Percentiles rank a stretch among this genome's conserved stretches.
Conservation (phyloP, 495 filamentous ascomycete genomes). For the Neurospora tetrasperma region DNA sequence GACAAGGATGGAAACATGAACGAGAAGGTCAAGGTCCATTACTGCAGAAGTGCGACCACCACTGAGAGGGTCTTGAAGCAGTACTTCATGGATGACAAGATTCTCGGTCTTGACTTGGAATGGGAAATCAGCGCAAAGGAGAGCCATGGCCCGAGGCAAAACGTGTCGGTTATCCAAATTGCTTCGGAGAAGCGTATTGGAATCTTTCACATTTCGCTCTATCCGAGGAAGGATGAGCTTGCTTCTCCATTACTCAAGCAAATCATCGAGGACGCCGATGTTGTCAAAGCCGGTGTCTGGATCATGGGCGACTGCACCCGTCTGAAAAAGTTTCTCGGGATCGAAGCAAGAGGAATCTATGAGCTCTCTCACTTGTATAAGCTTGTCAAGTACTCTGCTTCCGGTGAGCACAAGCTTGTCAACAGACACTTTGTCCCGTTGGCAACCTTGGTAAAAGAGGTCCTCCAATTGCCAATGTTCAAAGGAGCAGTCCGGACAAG, state of each 20-base stretch:
- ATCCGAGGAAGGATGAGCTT: slow-evolving; percentile 44
- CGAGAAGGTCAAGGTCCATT: slow-evolving; percentile 54
- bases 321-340: slow-evolving; percentile 51
- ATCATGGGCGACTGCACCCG: slow-evolving; percentile 66
- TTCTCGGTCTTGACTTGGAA: slow-evolving; percentile 82
- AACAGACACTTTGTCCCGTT: slow-evolving; percentile 59
- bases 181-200: slow-evolving; percentile 70
- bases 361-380: slow-evolving; percentile 76
- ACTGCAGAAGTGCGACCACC: slow-evolving; percentile 55
- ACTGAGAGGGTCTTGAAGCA: slow-evolving; percentile 54
- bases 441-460: slow-evolving; percentile 55
- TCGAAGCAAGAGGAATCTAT: slow-evolving; percentile 55
- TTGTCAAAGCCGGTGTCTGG: slow-evolving; percentile 70
- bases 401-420: slow-evolving; percentile 40
- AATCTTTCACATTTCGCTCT: slow-evolving; percentile 68
- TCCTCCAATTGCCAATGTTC: slow-evolving; percentile 63
- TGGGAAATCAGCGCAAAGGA: slow-evolving; percentile 50
- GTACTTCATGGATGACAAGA: slow-evolving; percentile 55
- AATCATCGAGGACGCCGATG: slow-evolving; percentile 57
- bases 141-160: slow-evolving; percentile 42
- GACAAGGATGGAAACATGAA: slow-evolving; percentile 20
- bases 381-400: slow-evolving; percentile 51
- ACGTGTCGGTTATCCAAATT: slow-evolving; percentile 71
- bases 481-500: slow-evolving; percentile 64
- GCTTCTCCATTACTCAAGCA: slow-evolving; percentile 56